Evolutionary conservation across 164 flowering plant genomes (phyloP).

Genomic region (Echeveria elegans): DNA sequence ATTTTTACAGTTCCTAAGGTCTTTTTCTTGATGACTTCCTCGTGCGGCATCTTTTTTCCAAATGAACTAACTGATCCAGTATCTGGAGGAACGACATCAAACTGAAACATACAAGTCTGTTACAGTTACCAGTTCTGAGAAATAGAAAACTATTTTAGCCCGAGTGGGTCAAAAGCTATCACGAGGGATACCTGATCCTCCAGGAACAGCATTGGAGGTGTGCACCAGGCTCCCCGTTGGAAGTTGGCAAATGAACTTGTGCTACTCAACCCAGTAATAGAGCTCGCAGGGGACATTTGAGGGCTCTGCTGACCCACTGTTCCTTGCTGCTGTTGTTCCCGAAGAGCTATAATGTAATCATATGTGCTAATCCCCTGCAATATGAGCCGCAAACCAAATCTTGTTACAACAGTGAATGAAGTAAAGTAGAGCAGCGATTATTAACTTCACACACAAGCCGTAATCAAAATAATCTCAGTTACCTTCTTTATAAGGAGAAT

Average conservation of each 20-base stretch:
- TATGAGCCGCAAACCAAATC: too few species aligned
- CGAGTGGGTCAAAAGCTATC: not conserved
- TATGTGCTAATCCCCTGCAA: slow-evolving; percentile 91
- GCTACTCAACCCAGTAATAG: slow-evolving; percentile 92
- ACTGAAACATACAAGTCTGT: slow-evolving; percentile 31
- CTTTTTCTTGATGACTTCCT: slow-evolving; percentile 55
- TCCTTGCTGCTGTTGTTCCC: slow-evolving; percentile 91
- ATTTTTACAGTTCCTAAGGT: slow-evolving; percentile 63
- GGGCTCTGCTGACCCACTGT: slow-evolving; percentile 84
- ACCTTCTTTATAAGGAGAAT: slow-evolving; percentile 96
- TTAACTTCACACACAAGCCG: not conserved
- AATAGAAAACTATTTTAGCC: not conserved
- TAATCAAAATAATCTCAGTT: not conserved
- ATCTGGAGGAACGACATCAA: slow-evolving; percentile 92
- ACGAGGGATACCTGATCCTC: slow-evolving; percentile 94
- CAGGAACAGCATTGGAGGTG: slow-evolving; percentile 93
- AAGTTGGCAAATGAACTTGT: slow-evolving; percentile 87
- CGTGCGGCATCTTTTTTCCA: slow-evolving; percentile 45
- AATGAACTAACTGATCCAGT: slow-evolving; percentile 61
- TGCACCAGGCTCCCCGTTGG: slow-evolving; percentile 93
- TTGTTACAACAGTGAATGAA: too few species aligned
- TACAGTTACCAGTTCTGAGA: not conserved
- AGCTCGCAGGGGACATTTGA: slow-evolving; percentile 91
- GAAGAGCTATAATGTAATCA: slow-evolving; percentile 89
- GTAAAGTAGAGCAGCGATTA: not conserved